A percentile compares a stretch with the other conserved stretches of the same genome.
These are phyloP conservation scores for Cryptosporidium sp. DNA, from an alignment of 169 alveolate species.

Conservation along the genomic window DNA sequence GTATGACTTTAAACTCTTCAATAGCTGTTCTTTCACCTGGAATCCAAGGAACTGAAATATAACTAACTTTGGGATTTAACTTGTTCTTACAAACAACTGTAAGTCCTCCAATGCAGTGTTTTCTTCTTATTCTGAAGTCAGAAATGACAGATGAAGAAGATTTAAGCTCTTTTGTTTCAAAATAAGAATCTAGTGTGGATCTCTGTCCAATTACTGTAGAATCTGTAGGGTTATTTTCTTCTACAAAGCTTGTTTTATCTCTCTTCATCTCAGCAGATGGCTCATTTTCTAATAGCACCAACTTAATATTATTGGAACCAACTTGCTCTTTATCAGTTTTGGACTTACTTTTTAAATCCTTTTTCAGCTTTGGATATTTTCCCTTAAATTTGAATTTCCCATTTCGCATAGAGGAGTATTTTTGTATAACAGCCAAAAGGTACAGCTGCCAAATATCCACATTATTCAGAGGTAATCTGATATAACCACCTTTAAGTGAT, in stretches of 20 bases:
- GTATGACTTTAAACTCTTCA: conserved; percentile 44
- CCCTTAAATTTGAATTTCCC: conserved; percentile 15
- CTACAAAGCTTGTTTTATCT: not conserved
- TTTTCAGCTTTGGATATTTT: not conserved
- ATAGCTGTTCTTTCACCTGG: conserved; percentile 60
- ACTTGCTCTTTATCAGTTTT: not conserved
- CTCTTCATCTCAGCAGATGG: not conserved
- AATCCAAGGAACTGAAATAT: conserved; percentile 71
- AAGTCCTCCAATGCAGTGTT: conserved; percentile 22
- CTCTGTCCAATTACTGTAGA: conserved; percentile 18
- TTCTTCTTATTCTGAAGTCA: conserved; percentile 42
- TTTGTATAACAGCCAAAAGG: conserved; percentile 30
- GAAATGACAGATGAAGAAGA: conserved; percentile 46
- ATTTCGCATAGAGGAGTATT: conserved; percentile 20
- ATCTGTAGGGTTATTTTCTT: not conserved
- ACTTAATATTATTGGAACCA: not conserved
- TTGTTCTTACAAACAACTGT: conserved; percentile 50
- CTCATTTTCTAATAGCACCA: not conserved
- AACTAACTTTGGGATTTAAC: conserved; percentile 33
- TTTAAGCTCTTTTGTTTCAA: conserved; percentile 6
- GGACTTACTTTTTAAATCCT: not conserved
- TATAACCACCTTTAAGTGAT: conserved; percentile 35
- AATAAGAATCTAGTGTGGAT: conserved; percentile 22
- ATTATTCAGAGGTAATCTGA: conserved; percentile 35
- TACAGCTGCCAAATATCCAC: conserved; percentile 68